phyloP scores from a whole-genome alignment of 2,329 filamentous ascomycete species.

The Curvularia spicifera region DNA sequence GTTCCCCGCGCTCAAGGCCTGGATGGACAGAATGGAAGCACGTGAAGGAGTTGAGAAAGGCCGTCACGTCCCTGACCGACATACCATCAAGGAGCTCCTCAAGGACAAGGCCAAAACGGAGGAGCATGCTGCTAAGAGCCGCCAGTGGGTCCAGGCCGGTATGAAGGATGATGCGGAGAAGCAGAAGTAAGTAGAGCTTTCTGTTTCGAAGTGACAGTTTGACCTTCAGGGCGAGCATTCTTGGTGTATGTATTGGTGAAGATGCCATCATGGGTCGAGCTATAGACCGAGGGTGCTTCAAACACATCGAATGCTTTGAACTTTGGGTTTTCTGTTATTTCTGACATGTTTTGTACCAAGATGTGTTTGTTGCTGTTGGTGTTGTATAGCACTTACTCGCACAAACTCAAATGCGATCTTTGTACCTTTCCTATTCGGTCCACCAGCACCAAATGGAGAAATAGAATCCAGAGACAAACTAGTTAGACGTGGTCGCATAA shows the following conservation, averaged over 20 bases:
- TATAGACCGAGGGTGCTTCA: background rate
- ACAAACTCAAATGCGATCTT: background rate
- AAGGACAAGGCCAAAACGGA: conserved; percentile 66
- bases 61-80: conserved; percentile 70
- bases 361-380: background rate
- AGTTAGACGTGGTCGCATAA: background rate
- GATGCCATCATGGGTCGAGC: background rate
- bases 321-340: background rate
- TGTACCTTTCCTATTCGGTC: background rate
- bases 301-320: background rate
- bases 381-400: background rate
- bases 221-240: background rate
- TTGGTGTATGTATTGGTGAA: background rate
- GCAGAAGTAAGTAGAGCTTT: conserved; percentile 28
- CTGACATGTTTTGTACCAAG: background rate
- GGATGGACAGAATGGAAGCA: conserved; percentile 73
- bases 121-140: conserved; percentile 57
- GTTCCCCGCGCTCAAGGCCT: conserved; percentile 77
- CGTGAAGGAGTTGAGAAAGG: conserved; percentile 78
- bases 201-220: background rate
- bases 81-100: conserved; percentile 66
- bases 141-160: conserved; percentile 70
- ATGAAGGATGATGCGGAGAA: conserved; percentile 68
- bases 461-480: background rate
- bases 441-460: background rate